Conservation (phyloP, 164 flowering plant genomes). For the Cinnamomum micranthum region DNA sequence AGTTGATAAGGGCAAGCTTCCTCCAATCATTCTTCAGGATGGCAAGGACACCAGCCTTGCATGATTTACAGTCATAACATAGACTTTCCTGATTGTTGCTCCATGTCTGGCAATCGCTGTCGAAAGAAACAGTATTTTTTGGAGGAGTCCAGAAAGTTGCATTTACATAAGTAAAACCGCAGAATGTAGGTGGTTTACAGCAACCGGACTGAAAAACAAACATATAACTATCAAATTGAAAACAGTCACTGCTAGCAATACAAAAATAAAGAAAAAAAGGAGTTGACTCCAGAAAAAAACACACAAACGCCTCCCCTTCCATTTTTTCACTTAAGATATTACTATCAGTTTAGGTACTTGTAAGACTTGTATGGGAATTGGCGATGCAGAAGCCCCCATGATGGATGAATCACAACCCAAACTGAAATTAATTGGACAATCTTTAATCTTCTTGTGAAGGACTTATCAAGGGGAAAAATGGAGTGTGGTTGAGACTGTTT, state of each 20-base stretch:
- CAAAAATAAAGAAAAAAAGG: neutral
- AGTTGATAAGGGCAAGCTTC: constrained; percentile 19
- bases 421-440: too few relatives aligned
- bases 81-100: constrained; percentile 18
- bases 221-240: neutral
- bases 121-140: constrained; percentile 8
- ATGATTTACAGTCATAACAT: constrained; percentile 40
- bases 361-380: too few relatives aligned
- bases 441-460: too few relatives aligned
- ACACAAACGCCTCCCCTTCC: neutral
- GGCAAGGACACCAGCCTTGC: constrained; percentile 45
- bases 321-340: too few relatives aligned
- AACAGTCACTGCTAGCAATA: neutral
- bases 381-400: too few relatives aligned
- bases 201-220: constrained; percentile 25
- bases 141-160: constrained; percentile 26
- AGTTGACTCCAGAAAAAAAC: neutral
- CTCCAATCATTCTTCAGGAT: constrained; percentile 36
- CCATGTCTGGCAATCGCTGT: constrained; percentile 27
- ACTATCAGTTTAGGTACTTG: neutral
- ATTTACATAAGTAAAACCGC: constrained; percentile 19
- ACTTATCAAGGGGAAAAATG: too few relatives aligned
- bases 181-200: constrained; percentile 31
- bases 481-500: too few relatives aligned
- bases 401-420: too few relatives aligned